A percentile compares a stretch with the other conserved stretches of the same genome.
Conservation (phyloP, 257 asterid genomes). For the Primulina tabacum region DNA sequence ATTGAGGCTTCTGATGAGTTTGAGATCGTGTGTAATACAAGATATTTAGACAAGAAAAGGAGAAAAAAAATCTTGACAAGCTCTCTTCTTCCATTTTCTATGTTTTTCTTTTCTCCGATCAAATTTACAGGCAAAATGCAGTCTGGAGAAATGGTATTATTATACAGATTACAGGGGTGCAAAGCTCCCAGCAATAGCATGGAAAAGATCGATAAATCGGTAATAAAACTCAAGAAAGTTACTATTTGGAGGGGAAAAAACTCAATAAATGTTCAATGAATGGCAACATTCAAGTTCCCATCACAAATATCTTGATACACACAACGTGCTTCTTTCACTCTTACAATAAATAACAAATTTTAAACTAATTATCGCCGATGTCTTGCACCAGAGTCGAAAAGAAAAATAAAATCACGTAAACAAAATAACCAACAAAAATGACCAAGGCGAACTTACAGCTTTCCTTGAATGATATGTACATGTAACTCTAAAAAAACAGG, state of each 20-base stretch:
- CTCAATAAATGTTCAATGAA: too few relatives aligned
- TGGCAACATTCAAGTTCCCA: neutral
- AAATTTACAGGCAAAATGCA: neutral
- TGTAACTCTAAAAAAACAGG: constrained; percentile 16
- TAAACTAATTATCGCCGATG: constrained; percentile 17
- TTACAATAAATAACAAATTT: constrained; percentile 22
- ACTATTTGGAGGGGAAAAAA: too few relatives aligned
- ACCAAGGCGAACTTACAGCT: constrained; percentile 33
- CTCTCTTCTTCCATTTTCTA: too few relatives aligned
- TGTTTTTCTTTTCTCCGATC: neutral
- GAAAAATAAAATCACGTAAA: constrained; percentile 7
- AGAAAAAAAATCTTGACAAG: too few relatives aligned
- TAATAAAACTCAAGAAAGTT: neutral
- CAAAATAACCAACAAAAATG: constrained; percentile 12
- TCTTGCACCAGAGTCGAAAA: constrained; percentile 13
- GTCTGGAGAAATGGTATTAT: neutral
- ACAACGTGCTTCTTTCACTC: constrained; percentile 12
- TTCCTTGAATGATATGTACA: constrained; percentile 47
- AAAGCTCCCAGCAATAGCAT: neutral
- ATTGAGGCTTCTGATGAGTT: too few relatives aligned
- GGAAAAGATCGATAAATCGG: neutral
- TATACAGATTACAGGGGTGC: neutral
- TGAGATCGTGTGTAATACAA: too few relatives aligned
- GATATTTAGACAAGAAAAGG: too few relatives aligned
- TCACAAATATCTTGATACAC: constrained; percentile 8